A percentile compares a stretch with the other conserved stretches of the same genome.
Evolutionary conservation across 1,139 yeast species (phyloP).

Genomic region (Candida neerlandica): DNA sequence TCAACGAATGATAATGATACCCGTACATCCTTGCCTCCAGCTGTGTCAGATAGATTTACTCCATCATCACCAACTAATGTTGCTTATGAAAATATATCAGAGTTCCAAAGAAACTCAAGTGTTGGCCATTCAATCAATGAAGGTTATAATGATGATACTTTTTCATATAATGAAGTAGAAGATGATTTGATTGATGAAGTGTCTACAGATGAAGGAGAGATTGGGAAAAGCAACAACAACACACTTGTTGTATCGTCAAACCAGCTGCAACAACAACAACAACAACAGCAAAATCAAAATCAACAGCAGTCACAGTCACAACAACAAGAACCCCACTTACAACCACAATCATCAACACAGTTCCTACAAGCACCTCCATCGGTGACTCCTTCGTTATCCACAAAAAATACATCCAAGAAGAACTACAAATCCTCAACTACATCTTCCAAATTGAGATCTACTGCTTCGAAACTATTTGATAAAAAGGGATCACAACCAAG

Average conservation of each 20-base stretch:
- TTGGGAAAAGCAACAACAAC: conserved; percentile 16
- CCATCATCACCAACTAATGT: background rate
- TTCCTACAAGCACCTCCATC: conserved; percentile 7
- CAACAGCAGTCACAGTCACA: conserved; percentile 8
- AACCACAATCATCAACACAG: conserved; percentile 3
- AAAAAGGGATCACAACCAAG: conserved; percentile 72
- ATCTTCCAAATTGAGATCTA: conserved; percentile 55
- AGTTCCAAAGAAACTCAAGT: conserved; percentile 9
- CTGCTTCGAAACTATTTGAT: conserved; percentile 72
- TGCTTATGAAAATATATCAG: conserved; percentile 1
- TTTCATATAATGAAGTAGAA: conserved; percentile 35
- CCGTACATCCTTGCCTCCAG: conserved; percentile 2
- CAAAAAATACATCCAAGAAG: conserved; percentile 29
- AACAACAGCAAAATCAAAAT: conserved; percentile 5
- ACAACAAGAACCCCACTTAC: conserved; percentile 6
- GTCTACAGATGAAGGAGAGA: conserved; percentile 35
- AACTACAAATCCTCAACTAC: conserved; percentile 32
- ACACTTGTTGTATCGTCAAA: conserved; percentile 9
- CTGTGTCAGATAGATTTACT: conserved; percentile 2
- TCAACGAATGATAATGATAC: conserved; percentile 13
- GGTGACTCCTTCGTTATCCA: conserved; percentile 23
- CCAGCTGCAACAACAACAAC: conserved; percentile 7
- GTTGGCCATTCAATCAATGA: conserved; percentile 14
- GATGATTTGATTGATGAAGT: conserved; percentile 34
- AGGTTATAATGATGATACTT: conserved; percentile 22